Base-by-base conservation (phyloP, 75 land plant species). In the Pinus tabuliformis region DNA sequence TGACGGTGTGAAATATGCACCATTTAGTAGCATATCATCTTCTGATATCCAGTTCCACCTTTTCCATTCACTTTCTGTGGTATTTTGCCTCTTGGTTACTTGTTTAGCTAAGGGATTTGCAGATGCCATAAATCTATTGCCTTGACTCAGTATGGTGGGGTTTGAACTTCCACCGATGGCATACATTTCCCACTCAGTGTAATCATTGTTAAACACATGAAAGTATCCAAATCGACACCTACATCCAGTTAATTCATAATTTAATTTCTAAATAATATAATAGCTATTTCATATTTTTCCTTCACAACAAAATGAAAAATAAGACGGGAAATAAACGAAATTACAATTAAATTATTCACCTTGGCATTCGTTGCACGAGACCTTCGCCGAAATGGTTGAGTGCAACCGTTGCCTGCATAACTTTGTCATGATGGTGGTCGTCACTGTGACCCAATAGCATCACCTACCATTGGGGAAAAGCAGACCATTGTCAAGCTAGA, bases 71-170 rank as follows among this genome's bases (percentile, higher is more conserved):
- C 8, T 45, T 8, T 45, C 49, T 1, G 6, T 6, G 49, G 7
- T 6, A 1, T 45, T 45, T 45, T 45, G 6, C 8, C 6, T 13
- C 13, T 45, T 45, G 9, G 8, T 59, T 8, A 86, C 85, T 80
- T 86, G 59, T 63, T 83, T 83, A 1, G 42, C 54, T 3, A 13
- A 15, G 8, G 58, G 68, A 57, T 77, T 74, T 3, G 81, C 62
- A 22, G 95, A 77, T 18, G 91, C 91, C 1, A 58, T 24, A 58
- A 82, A 91, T 75, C 84, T 79, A 82, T 89, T 91, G 13, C 92
- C 94, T 80, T 91, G 84, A 54, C 94, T 91, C 13, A 85, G 65
- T 33, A 91, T 89, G 9, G 90, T 89, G 9, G 92, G 94, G 45
- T 81, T 77, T 3, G 87, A 80, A 49, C 94, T 91, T 3, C 92